Evolutionary conservation across 352 stramenopile genomes (phyloP).

Genomic region (Pythium monospermum): DNA sequence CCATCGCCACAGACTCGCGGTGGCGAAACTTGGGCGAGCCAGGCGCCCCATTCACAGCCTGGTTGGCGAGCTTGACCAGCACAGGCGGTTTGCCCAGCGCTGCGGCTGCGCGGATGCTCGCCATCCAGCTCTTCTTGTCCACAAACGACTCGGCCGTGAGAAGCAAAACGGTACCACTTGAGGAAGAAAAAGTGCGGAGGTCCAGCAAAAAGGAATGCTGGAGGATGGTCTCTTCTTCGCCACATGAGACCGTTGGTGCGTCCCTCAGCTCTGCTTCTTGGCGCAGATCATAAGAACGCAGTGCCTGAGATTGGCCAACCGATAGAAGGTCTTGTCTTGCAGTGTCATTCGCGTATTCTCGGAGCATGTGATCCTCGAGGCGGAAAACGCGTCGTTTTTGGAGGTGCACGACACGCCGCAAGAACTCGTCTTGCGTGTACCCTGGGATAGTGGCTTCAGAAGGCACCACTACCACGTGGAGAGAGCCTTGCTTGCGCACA

Average conservation of each 20-base stretch:
- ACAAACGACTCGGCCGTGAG: slow-evolving; percentile 34
- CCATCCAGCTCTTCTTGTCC: slow-evolving; percentile 52
- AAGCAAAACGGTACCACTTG: slow-evolving; percentile 22
- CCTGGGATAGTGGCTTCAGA: background rate
- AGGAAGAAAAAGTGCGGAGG: too few relatives aligned
- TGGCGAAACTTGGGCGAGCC: slow-evolving; percentile 12
- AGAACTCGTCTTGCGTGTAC: slow-evolving; percentile 13
- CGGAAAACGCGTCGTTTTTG: slow-evolving; percentile 6
- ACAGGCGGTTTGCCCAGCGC: slow-evolving; percentile 1
- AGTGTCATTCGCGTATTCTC: slow-evolving; percentile 7
- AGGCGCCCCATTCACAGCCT: slow-evolving; percentile 8
- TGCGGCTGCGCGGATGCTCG: slow-evolving; percentile 22
- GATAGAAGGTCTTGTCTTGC: background rate
- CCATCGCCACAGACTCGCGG: slow-evolving; percentile 11
- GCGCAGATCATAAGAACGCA: too few relatives aligned
- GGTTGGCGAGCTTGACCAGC: slow-evolving; percentile 6
- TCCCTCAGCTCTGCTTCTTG: slow-evolving; percentile 2
- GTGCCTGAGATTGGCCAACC: background rate
- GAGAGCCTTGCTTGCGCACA: slow-evolving; percentile 6
- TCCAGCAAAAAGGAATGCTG: slow-evolving; percentile 35
- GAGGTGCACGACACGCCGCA: slow-evolving; percentile 9
- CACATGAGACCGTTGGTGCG: background rate
- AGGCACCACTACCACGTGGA: slow-evolving; percentile 7
- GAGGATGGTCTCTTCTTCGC: slow-evolving; percentile 25
- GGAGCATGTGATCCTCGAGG: slow-evolving; percentile 5